Evolutionary conservation across 2,329 filamentous ascomycete genomes (phyloP), one percentile per base, ranked within the genome.

Genomic region (Coniochaeta sp.): DNA sequence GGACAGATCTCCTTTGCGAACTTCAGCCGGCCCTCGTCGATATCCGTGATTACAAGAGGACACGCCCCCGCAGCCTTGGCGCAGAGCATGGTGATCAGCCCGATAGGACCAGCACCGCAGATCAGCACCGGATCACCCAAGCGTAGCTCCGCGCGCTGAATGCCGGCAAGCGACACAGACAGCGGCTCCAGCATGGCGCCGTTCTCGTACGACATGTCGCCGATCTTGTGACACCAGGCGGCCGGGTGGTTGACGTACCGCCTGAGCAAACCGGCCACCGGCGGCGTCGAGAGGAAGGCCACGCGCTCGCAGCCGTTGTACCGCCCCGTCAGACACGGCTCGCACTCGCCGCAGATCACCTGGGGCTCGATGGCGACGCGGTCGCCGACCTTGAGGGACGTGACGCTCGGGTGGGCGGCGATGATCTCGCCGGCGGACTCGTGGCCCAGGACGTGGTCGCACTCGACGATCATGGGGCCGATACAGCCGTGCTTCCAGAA

Each of bases 401-500:
- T 91, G 62, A 97, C 92, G 31, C 89, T 90, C 44, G 90, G 84
- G 75, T 93, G 90, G 59, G 88, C 88, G 17, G 92, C 89, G 66
- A 97, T 83, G 62, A 97, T 76, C 69, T 89, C 87, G 64, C 93
- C 93, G 4, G 92, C 89, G 47, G 91, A 95, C 78, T 98, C 93
- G 80, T 98, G 93, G 66, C 93, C 93, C 22, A 98, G 87, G 70
- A 97, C 92, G 75, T 97, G 93, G 70, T 93, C 89, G 70, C 84
- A 89, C 66, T 84, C 83, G 56, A 98, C 93, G 64, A 97, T 88
- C 93, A 97, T 97, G 67, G 93, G 93, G 31, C 93, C 93, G 72
- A 98, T 98, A 78, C 90, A 90, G 66, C 93, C 93, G 57, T 89
- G 89, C 72, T 96, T 91, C 93, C 93, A 98, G 80, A 98, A 98